phyloP scores from a whole-genome alignment of 805 yeast species.

The Suhomyces pyralidae region DNA sequence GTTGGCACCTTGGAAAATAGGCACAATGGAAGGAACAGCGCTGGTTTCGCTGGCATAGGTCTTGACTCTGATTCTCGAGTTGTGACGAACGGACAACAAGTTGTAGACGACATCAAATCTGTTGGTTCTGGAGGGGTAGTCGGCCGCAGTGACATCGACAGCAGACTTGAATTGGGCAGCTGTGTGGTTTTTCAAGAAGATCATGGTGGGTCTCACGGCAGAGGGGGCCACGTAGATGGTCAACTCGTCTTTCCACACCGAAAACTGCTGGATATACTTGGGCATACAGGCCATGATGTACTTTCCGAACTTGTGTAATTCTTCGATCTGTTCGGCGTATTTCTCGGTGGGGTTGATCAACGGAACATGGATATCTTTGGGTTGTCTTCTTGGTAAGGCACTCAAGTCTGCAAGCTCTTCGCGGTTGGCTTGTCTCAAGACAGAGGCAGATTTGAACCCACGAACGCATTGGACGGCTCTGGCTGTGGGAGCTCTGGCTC shows the following conservation, averaged over 20 bases:
- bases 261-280: slow-evolving; percentile 75
- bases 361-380: slow-evolving; percentile 39
- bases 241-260: slow-evolving; percentile 90
- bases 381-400: slow-evolving; percentile 37
- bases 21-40: slow-evolving; percentile 77
- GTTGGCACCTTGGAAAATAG: slow-evolving; percentile 73
- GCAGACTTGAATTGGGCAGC: slow-evolving; percentile 76
- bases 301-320: slow-evolving; percentile 76
- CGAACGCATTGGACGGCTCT: slow-evolving; percentile 2
- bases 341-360: slow-evolving; percentile 76
- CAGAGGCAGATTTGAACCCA: slow-evolving; percentile 1
- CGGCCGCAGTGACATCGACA: slow-evolving; percentile 83
- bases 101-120: slow-evolving; percentile 88
- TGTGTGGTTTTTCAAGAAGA: slow-evolving; percentile 73
- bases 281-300: slow-evolving; percentile 78
- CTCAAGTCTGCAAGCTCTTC: slow-evolving; percentile 34
- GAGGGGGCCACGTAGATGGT: slow-evolving; percentile 71
- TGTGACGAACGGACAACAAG: slow-evolving; percentile 74
- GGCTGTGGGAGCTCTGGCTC: slow-evolving; percentile 5
- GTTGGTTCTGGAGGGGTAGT: slow-evolving; percentile 78
- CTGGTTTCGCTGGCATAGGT: slow-evolving; percentile 82
- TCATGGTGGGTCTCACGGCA: slow-evolving; percentile 67
- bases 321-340: slow-evolving; percentile 62
- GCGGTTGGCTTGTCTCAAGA: slow-evolving; percentile 4
- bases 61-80: slow-evolving; percentile 84